phyloP scores from a whole-genome alignment of 1,139 yeast genomes.

The Neolecta irregularis region DNA sequence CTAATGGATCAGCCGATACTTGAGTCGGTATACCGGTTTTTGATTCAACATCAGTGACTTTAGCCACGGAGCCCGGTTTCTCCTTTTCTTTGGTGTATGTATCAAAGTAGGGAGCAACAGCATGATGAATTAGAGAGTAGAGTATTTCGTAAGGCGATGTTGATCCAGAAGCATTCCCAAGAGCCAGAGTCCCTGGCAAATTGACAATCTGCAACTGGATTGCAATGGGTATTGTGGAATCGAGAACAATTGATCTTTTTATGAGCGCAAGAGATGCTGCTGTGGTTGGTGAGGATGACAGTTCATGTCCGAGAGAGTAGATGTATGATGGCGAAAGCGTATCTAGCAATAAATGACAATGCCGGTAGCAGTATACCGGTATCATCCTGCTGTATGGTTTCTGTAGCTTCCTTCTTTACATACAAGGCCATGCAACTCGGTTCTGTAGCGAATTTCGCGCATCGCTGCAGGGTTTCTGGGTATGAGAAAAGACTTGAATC shows the following conservation, averaged over 20 bases:
- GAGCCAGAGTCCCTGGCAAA: slow-evolving; percentile 5
- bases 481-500: neutral
- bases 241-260: slow-evolving; percentile 5
- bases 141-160: slow-evolving; percentile 37
- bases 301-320: slow-evolving; percentile 3
- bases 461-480: neutral
- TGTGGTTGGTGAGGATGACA: slow-evolving; percentile 3
- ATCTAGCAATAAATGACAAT: neutral
- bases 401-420: neutral
- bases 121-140: slow-evolving; percentile 41
- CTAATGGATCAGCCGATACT: slow-evolving; percentile 5
- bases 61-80: slow-evolving; percentile 3
- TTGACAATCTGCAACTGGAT: slow-evolving; percentile 11
- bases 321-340: slow-evolving; percentile 1
- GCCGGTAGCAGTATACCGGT: neutral
- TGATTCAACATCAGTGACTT: slow-evolving; percentile 4
- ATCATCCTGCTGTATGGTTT: neutral
- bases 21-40: slow-evolving; percentile 8
- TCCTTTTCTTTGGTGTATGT: slow-evolving; percentile 20
- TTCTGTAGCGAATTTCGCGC: slow-evolving; percentile 3
- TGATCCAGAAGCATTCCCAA: slow-evolving; percentile 6
- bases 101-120: slow-evolving; percentile 41
- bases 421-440: slow-evolving; percentile 1
- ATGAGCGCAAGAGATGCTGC: slow-evolving; percentile 10
- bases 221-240: slow-evolving; percentile 4